Evolutionary conservation across 2,329 filamentous ascomycete species (phyloP).

Genomic region (Furcasterigmium furcatum): DNA sequence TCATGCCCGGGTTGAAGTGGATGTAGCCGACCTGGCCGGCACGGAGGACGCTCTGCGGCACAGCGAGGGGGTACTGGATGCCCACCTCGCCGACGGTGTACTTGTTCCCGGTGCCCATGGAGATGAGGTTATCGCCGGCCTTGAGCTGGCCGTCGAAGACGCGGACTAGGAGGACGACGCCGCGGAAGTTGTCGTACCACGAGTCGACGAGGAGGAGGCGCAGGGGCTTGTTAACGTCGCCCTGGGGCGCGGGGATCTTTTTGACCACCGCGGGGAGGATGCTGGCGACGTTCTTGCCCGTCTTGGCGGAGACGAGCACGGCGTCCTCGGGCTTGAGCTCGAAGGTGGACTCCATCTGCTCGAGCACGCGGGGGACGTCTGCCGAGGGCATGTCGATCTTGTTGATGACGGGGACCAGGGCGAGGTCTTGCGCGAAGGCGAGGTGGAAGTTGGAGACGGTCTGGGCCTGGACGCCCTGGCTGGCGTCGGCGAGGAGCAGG

Average conservation of each 20-base stretch:
- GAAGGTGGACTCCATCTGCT: conserved; percentile 83
- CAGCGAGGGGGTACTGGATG: conserved; percentile 90
- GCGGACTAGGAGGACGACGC: conserved; percentile 85
- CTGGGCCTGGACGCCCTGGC: conserved; percentile 94
- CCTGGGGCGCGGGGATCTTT: conserved; percentile 75
- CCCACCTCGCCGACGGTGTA: conserved; percentile 96
- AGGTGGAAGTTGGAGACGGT: conserved; percentile 99
- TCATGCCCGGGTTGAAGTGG: conserved; percentile 98
- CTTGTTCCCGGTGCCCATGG: conserved; percentile 81
- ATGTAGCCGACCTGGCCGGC: conserved; percentile 96
- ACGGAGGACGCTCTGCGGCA: conserved; percentile 73
- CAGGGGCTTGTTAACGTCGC: conserved; percentile 69
- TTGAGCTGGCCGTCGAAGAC: conserved; percentile 85
- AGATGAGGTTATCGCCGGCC: conserved; percentile 82
- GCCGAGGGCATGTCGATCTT: conserved; percentile 93
- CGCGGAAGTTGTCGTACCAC: conserved; percentile 96
- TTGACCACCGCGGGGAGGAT: conserved; percentile 84
- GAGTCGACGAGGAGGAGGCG: conserved; percentile 90
- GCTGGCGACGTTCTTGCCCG: conserved; percentile 80
- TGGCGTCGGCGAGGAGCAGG: conserved; percentile 88
- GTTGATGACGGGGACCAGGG: conserved; percentile 89
- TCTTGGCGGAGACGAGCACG: conserved; percentile 83
- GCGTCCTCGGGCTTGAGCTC: conserved; percentile 76
- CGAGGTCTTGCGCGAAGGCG: conserved; percentile 86
- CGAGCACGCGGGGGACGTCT: conserved; percentile 79